Conservation (phyloP, 225 moss, liverwort and hornwort species). For the Polytrichum formosum region DNA sequence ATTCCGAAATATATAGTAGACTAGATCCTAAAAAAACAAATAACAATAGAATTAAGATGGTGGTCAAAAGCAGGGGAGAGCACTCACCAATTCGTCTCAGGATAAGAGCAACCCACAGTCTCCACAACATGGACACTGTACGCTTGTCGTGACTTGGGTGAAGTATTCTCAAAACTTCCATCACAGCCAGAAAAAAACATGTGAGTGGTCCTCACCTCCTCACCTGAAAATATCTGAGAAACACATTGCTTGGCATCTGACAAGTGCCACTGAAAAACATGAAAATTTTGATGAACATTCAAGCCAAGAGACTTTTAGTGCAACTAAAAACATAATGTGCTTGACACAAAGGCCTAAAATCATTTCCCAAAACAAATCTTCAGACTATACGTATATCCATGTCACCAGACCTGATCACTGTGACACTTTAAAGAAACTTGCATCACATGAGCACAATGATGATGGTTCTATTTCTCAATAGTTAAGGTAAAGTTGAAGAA, state of each 20-base stretch:
- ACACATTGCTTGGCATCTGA: not conserved
- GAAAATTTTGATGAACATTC: too few relatives aligned
- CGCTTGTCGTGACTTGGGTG: slow-evolving; percentile 83
- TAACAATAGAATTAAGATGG: too few relatives aligned
- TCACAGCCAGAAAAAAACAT: slow-evolving; percentile 10
- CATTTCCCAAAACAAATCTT: not conserved
- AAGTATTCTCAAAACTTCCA: slow-evolving; percentile 85
- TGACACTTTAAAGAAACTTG: too few relatives aligned
- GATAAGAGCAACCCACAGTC: slow-evolving; percentile 60
- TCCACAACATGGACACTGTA: slow-evolving; percentile 91
- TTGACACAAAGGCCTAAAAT: not conserved
- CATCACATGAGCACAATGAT: too few relatives aligned
- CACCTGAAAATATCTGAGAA: not conserved
- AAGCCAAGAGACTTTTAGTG: too few relatives aligned
- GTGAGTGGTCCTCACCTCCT: not conserved
- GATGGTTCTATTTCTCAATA: too few relatives aligned
- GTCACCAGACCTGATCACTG: too few relatives aligned
- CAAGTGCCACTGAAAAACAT: not conserved
- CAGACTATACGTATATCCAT: too few relatives aligned
- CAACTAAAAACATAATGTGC: not conserved
- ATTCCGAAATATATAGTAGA: too few relatives aligned
- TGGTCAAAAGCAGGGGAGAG: not conserved
- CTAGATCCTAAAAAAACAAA: too few relatives aligned
- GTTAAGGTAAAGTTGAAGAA: slow-evolving; percentile 3
- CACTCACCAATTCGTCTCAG: slow-evolving; percentile 79